Conservation (phyloP, 768 basidiomycete genomes). For the Lepiota subincarnata region DNA sequence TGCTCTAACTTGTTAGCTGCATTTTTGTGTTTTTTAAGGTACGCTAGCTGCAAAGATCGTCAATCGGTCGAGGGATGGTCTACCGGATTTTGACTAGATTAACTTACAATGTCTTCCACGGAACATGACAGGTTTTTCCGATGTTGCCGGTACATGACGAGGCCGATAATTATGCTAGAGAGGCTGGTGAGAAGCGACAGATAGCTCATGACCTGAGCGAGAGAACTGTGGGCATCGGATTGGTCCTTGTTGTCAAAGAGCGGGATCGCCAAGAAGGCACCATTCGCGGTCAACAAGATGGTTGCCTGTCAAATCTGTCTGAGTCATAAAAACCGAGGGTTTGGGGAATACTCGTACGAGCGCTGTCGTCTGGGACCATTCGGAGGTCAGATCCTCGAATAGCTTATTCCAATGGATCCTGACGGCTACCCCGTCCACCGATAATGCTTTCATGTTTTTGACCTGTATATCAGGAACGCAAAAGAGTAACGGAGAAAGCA, state of each 20-base stretch:
- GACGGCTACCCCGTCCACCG: background rate
- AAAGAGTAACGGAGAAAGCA: conserved; percentile 4
- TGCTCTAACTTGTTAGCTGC: background rate
- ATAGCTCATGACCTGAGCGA: conserved; percentile 6
- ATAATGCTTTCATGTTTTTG: background rate
- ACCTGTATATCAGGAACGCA: conserved; percentile 3
- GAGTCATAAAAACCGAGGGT: background rate
- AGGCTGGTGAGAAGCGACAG: conserved; percentile 1
- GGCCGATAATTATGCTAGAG: conserved; percentile 5
- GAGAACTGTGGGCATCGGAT: background rate
- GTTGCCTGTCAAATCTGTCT: background rate
- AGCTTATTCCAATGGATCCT: conserved; percentile 1
- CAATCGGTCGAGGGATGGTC: background rate
- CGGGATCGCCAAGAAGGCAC: conserved; percentile 8
- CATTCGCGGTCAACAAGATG: conserved; percentile 7
- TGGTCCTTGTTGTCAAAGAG: background rate
- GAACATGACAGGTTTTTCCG: background rate
- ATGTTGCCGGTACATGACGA: conserved; percentile 4
- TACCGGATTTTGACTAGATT: background rate
- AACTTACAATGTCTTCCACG: background rate
- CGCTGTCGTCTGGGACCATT: conserved; percentile 4
- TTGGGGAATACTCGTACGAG: background rate
- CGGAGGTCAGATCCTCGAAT: conserved; percentile 1
- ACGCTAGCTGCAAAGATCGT: background rate
- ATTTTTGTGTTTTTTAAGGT: background rate